Percentiles rank a stretch among this genome's conserved stretches.
Evolutionary conservation across 805 yeast genomes (phyloP).

Genomic region (Yarrowia hollandica): DNA sequence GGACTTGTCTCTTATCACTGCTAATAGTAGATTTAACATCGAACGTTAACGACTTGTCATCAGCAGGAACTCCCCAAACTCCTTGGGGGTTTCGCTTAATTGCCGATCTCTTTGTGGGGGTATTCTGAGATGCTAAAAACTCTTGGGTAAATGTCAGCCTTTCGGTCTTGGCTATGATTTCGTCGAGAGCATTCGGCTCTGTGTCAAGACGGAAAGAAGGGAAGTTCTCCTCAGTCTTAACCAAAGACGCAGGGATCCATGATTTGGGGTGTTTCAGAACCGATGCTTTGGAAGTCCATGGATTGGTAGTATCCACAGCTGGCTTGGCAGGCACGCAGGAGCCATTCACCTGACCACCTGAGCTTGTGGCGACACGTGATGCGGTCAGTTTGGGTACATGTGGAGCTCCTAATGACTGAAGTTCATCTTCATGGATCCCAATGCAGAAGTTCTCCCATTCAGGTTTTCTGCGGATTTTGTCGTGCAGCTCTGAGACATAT

Average conservation of each 20-base stretch:
- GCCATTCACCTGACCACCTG: no score
- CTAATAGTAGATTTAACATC: neutral
- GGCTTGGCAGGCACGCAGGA: no score
- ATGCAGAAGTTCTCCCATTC: neutral
- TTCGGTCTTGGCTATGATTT: neutral
- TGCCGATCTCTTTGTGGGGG: neutral
- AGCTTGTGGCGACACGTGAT: no score
- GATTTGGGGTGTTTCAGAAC: slow-evolving; percentile 1
- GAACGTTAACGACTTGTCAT: neutral
- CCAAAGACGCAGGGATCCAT: neutral
- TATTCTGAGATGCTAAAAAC: neutral
- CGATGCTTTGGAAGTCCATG: neutral
- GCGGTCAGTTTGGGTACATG: no score
- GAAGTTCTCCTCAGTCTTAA: neutral
- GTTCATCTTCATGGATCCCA: neutral
- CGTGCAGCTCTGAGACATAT: neutral
- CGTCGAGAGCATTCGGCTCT: neutral
- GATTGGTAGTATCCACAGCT: no score
- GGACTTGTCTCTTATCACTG: neutral
- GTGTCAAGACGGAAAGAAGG: neutral
- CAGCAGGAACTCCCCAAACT: neutral
- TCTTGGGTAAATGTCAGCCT: neutral
- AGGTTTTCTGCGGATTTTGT: neutral
- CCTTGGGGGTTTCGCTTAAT: neutral
- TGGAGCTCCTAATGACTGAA: no score